Base-by-base conservation (phyloP, 805 yeast genomes). In the Barnettozyma pratensis region DNA sequence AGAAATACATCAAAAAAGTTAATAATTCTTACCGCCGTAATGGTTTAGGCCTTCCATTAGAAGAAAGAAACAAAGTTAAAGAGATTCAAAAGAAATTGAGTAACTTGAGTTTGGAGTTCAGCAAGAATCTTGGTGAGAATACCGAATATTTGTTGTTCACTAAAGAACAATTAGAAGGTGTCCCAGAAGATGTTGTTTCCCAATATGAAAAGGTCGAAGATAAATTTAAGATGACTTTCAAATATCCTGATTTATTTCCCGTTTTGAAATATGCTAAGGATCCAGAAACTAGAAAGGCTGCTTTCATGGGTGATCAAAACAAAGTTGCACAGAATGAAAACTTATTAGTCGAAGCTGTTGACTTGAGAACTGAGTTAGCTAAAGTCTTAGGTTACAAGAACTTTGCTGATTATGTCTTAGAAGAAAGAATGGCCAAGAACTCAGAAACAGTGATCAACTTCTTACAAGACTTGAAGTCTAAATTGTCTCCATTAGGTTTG, bases 201-300 rank as follows among this genome's bases (percentile, higher is more conserved):
- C 85, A 77, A 59, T 83, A 81, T 58, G 84, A 76, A 46, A 67
- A 65, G 48, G 68, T 71, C 27, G 67, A 68, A 35, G 48, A 39
- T 4, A 64, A 63, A 52, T 71, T 64, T 55, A 83, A 83, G 60
- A 84, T 88, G 73, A 84, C 94, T 3, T 86, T 79, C 70, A 87
- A 88, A 64, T 85, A 85, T 59, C 94, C 96, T 1, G 96, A 87
- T 61, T 65, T 84, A 42, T 70, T 83, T 52, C 95, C 95, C 2
- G 84, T 85, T n/a, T 65, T 86, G 64, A 85, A 85, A 62, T 81
- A 81, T 63, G 91, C 95, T 39, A 71, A 74, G 48, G 68, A 67
- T 53, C 74, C 81, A 39, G 76, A 75, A 25, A 85, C 94, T 3
- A 78, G 96, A 68, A 81, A 78, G 59, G 60, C 65, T 10, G 88